Base-by-base conservation (phyloP, 2,329 filamentous ascomycete genomes). In the Geosmithia morbida region DNA sequence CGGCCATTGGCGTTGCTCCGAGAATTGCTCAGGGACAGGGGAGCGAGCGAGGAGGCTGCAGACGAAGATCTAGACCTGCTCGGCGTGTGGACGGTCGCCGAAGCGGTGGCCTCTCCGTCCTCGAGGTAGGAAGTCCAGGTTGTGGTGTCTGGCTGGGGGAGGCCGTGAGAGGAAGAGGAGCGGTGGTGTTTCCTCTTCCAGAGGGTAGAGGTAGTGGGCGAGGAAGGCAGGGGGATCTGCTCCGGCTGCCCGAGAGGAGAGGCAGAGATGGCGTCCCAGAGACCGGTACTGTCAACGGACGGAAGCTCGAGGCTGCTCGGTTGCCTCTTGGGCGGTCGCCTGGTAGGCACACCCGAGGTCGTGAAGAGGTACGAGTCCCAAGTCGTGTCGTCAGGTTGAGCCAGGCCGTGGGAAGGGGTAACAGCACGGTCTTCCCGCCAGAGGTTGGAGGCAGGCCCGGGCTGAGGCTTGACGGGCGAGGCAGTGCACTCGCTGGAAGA, bases 321-420 rank as follows among this genome's bases (percentile, higher is more conserved):
- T 29, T 29, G 43, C 46, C 48, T 37, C 33, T 16, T 37, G 33
- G 33, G 11, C 8, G 22, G 8, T 8, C 8, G 22, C 22, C 22
- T 26, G 22, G 22, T 8, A 26, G 22, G 8, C 4, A 26, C 22
- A 26, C 4, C 8, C 7, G 16, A 26, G 7, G 42, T 6, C 42
- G 20, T 26, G 20, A 19, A 19, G n/a, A 44, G 42, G 19, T 44
- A 44, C 19, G 11, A 14, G 5, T 14, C 19, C 42, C n/a, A 44
- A 8, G 41, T 43, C 3, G 17, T 18, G 10, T 43, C 53, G 39
- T 62, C 59, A 4, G 64, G 64, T 49, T 69, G 63, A 2, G 63
- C 57, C 7, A 66, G 53, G 11, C 61, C 59, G 7, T 51, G 43
- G n/a, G 17, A 33, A 33, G 40, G 43, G 16, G 41, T 16, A n/a